Conservation (phyloP, 306 rosid genomes). For the Sophora flavescens region DNA sequence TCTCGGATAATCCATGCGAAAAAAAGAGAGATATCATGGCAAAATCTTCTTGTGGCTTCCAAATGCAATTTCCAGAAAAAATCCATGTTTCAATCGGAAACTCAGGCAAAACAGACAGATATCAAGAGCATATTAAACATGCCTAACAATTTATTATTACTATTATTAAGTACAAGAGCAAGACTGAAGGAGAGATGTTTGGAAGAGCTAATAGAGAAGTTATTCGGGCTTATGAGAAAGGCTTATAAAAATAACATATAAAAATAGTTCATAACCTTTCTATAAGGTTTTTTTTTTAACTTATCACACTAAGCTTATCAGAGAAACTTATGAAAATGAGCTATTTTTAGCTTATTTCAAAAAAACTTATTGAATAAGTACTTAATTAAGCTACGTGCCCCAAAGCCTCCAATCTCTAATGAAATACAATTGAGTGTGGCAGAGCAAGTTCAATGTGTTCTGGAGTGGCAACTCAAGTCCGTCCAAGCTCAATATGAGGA, state of each 20-base stretch:
- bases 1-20: not conserved
- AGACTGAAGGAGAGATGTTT: not conserved
- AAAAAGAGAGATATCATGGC: slow-evolving; percentile 7
- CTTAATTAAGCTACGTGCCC: no score
- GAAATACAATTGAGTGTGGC: not conserved
- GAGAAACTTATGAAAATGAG: no score
- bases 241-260: no score
- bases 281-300: no score
- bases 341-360: no score
- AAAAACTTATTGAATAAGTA: no score
- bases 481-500: no score
- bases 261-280: no score
- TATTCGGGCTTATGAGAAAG: no score
- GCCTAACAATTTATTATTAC: not conserved
- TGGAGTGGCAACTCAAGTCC: not conserved
- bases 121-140: not conserved
- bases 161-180: not conserved
- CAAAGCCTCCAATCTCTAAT: not conserved
- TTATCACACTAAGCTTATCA: no score
- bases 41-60: slow-evolving; percentile 5
- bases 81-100: slow-evolving; percentile 22
- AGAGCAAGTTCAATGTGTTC: not conserved
- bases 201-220: no score
- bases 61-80: slow-evolving; percentile 11
- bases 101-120: not conserved